phyloP scores from a whole-genome alignment of 2,329 filamentous ascomycete genomes.

The Davidsoniella virescens region DNA sequence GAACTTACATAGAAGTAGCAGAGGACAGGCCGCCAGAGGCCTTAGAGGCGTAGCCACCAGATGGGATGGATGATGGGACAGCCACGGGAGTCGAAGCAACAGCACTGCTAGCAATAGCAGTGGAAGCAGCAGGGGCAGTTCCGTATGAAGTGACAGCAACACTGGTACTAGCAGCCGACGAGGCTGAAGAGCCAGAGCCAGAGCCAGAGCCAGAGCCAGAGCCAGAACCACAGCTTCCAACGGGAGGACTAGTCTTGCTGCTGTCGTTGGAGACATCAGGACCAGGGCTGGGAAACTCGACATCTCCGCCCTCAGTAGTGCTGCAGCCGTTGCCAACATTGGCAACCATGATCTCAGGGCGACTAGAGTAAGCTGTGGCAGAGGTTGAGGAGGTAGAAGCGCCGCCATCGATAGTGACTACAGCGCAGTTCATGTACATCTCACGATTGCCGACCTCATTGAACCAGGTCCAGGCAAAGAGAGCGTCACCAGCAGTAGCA shows the following conservation, averaged over 20 bases:
- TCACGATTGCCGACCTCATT: constrained; percentile 64
- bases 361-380: constrained; percentile 29
- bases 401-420: constrained; percentile 40
- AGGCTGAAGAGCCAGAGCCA: constrained; percentile 13
- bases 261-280: constrained; percentile 29
- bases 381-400: constrained; percentile 15
- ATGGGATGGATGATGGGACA: constrained; percentile 13
- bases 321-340: constrained; percentile 47
- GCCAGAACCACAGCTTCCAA: constrained; percentile 22
- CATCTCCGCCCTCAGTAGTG: constrained; percentile 39
- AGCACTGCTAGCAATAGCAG: constrained; percentile 15
- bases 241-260: constrained; percentile 22
- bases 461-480: constrained; percentile 66
- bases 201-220: constrained; percentile 15
- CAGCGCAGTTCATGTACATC: constrained; percentile 78
- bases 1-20: constrained; percentile 17
- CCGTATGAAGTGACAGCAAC: neutral
- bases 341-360: constrained; percentile 55
- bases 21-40: constrained; percentile 13
- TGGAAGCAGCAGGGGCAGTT: constrained; percentile 16
- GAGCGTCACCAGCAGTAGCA: constrained; percentile 41
- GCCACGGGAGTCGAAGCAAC: constrained; percentile 16
- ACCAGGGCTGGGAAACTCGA: constrained; percentile 52
- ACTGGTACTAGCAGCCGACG: constrained; percentile 6
- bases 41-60: constrained; percentile 13